phyloP scores from a whole-genome alignment of 495 filamentous ascomycete species.

The Aspergillus biplanus region DNA sequence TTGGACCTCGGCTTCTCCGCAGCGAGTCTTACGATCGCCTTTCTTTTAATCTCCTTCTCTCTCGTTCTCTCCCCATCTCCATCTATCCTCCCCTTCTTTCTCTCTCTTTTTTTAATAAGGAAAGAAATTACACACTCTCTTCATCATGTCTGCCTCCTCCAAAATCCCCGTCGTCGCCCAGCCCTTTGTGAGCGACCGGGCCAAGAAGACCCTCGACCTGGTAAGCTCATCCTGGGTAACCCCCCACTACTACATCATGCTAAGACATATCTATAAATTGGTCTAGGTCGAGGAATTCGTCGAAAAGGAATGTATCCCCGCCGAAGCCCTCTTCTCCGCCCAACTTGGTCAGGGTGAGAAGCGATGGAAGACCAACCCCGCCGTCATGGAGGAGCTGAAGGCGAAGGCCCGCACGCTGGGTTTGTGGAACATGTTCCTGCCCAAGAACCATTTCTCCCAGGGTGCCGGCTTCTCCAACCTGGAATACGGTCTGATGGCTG shows the following conservation, averaged over 20 bases:
- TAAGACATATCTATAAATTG: not conserved
- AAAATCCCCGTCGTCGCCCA: conserved; percentile 70
- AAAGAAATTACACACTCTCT: not conserved
- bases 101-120: not conserved
- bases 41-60: conserved; percentile 23
- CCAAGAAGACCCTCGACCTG: conserved; percentile 71
- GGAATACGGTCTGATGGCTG: conserved; percentile 93
- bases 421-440: conserved; percentile 97
- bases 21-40: conserved; percentile 10
- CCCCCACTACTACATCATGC: not conserved
- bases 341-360: conserved; percentile 75
- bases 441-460: conserved; percentile 91
- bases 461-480: conserved; percentile 90
- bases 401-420: conserved; percentile 79
- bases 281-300: conserved; percentile 88
- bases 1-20: conserved; percentile 27
- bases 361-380: conserved; percentile 78
- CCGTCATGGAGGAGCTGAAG: conserved; percentile 88
- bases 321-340: conserved; percentile 75
- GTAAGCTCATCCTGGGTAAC: conserved; percentile 36
- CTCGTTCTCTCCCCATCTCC: conserved; percentile 20
- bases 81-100: conserved; percentile 6
- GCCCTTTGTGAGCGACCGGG: conserved; percentile 74
- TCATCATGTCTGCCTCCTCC: conserved; percentile 57
- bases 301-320: conserved; percentile 91